Evolutionary conservation across 495 filamentous ascomycete genomes (phyloP), one percentile per base, ranked within the genome.

Genomic region (Neurospora sublineolata): DNA sequence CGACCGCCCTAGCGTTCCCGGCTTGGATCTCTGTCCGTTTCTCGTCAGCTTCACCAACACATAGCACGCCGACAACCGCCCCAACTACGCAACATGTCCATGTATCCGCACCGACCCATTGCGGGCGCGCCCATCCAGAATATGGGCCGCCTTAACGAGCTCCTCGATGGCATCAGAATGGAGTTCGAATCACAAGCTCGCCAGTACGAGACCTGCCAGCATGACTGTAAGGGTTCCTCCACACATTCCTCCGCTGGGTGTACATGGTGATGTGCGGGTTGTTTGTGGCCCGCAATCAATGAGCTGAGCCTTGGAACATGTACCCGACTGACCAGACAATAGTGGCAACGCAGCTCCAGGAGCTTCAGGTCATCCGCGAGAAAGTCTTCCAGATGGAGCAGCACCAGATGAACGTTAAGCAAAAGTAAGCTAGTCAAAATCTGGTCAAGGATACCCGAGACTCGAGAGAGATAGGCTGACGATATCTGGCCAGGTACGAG

Each of bases 51-150:
- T 38, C 36, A 52, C 36, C 38, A 23, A 74, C 64, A 71, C 67
- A 72, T 16, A 38, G n/a, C 69, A n/a, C 46, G 20, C 69, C 16
- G 7, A 64, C 7, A 44, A 39, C 16, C 52, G 27, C 52, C 12
- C 14, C 27, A 44, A 72, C 40, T 30, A 38, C 64, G 68, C 71
- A 75, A 69, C 20, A 89, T 89, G 87, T 88, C 85, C 72, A 97
- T 99, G 94, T 97, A 98, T 80, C 93, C 91, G 83, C 93, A 94
- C 84, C 92, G 93, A 79, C 91, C 90, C 75, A 89, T 97, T 86
- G 90, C 90, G 76, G 89, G 90, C 30, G 77, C 75, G 18, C 80
- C 80, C 70, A 77, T 82, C 72, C 80, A 79, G 76, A 90, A 89
- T 84, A 71, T 70, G 67, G 76, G 73, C 75, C 94, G 95, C 70